Evolutionary conservation across 1,284 basidiomycete genomes (phyloP).

Genomic region (Rhodofomes roseus): DNA sequence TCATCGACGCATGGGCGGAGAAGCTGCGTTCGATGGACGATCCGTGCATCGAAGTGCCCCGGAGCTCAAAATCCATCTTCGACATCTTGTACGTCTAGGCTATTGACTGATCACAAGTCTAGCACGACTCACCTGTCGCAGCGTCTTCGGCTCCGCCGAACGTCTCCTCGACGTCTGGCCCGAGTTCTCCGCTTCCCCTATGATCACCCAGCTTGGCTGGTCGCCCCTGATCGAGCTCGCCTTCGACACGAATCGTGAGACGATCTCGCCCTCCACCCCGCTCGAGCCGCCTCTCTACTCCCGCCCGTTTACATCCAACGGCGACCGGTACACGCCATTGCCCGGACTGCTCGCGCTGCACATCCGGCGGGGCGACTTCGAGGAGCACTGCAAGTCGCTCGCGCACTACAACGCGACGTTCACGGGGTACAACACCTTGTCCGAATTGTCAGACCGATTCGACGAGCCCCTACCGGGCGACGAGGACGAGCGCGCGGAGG

Average conservation of each 20-base stretch:
- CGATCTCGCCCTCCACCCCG: slow-evolving; percentile 25
- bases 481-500: slow-evolving; percentile 23
- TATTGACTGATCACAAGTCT: not conserved
- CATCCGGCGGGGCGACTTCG: slow-evolving; percentile 58
- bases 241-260: slow-evolving; percentile 31
- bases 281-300: slow-evolving; percentile 9
- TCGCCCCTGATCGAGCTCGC: slow-evolving; percentile 37
- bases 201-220: slow-evolving; percentile 36
- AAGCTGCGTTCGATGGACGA: slow-evolving; percentile 1
- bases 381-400: slow-evolving; percentile 46
- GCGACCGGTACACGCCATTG: slow-evolving; percentile 22
- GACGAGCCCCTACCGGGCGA: slow-evolving; percentile 21
- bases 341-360: slow-evolving; percentile 54
- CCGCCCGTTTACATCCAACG: slow-evolving; percentile 5
- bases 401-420: slow-evolving; percentile 36
- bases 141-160: slow-evolving; percentile 32
- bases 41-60: slow-evolving; percentile 10
- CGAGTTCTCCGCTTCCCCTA: slow-evolving; percentile 32
- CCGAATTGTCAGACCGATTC: slow-evolving; percentile 36
- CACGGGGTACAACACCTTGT: slow-evolving; percentile 39
- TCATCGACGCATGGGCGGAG: slow-evolving; percentile 13
- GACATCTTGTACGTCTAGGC: slow-evolving; percentile 23
- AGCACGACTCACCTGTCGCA: slow-evolving; percentile 12
- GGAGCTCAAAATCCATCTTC: slow-evolving; percentile 20
- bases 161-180: slow-evolving; percentile 34